phyloP scores from a whole-genome alignment of 2,329 filamentous ascomycete genomes.

The Nemania serpens region DNA sequence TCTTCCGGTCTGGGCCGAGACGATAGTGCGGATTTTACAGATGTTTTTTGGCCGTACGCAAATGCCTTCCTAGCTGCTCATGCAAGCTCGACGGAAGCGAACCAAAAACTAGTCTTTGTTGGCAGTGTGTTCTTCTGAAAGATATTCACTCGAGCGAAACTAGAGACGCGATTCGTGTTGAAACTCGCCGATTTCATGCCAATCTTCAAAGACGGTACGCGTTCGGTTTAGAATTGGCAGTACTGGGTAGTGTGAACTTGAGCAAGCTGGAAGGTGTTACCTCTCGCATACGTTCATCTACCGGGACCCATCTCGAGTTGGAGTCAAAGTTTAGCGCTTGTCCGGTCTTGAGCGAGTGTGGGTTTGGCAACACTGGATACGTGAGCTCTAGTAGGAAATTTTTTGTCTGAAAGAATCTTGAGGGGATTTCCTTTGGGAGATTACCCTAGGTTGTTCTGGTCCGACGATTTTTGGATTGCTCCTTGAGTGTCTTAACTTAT shows the following conservation, averaged over 20 bases:
- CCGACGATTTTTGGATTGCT: background rate
- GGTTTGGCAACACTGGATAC: constrained; percentile 15
- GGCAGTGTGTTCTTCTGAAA: constrained; percentile 85
- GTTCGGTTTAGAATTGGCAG: constrained; percentile 20
- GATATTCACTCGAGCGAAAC: constrained; percentile 48
- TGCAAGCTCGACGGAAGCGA: constrained; percentile 65
- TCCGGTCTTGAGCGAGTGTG: constrained; percentile 56
- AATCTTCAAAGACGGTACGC: constrained; percentile 33
- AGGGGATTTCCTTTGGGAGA: constrained; percentile 26
- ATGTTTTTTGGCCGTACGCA: constrained; percentile 88
- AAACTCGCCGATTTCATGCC: constrained; percentile 39
- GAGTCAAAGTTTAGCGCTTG: constrained; percentile 94
- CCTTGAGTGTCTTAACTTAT: background rate
- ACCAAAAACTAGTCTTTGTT: constrained; percentile 93
- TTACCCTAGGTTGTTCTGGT: constrained; percentile 33
- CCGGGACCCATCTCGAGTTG: constrained; percentile 89
- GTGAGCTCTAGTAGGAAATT: constrained; percentile 29
- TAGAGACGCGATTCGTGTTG: constrained; percentile 24
- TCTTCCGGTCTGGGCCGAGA: constrained; percentile 53
- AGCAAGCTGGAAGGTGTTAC: constrained; percentile 30
- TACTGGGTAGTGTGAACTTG: constrained; percentile 26
- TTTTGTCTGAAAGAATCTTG: constrained; percentile 30
- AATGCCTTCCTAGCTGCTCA: constrained; percentile 63
- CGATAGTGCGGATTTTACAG: constrained; percentile 84
- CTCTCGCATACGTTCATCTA: constrained; percentile 37